Base-by-base conservation (phyloP, 306 rosid species). In the Cucurbita ficifolia region DNA sequence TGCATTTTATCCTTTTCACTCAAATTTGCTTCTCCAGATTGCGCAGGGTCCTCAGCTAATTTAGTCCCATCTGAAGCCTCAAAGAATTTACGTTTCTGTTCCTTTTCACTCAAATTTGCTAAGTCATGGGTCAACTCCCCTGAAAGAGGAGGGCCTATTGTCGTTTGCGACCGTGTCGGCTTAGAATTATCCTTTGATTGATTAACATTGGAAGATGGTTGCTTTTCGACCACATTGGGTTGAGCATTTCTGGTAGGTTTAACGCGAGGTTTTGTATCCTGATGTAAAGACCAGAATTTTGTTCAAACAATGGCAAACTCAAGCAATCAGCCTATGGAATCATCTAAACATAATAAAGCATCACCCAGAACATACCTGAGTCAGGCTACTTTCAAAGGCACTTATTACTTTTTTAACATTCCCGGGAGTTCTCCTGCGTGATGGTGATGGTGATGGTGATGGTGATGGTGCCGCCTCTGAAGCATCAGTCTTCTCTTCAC, bases 331-430 rank as follows among this genome's bases (percentile, higher is more conserved):
- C 70, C 33, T 58, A 72, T 56, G 75, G 51, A 35, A 73, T 64
- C 55, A 18, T 71, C 18, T 73, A 6, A 49, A 78, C 56, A 74
- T 78, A 19, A 38, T 61, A 74, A 64, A 73, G 56, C 46, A 74
- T 21, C 42, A 54, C 39, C 58, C 29, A 54, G 62, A 39, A 55
- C 43, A 74, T 90, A 94, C 99, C 97, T 89, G 88, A 79, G 87
- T 74, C 17, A 78, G 61, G 69, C 84, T 81, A 82, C 81, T 74
- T 86, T 91, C 99, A 74, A 89, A 89, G 75, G 92, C 90, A 74
- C 84, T 86, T 39, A 91, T 82, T 90, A 89, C 88, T 68, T 83
- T 85, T 86, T 55, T 85, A 55, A 94, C 92, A 22, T 76, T 87
- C 81, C 84, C 85, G 18, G 89, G 84, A 77, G 80, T 63, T 76